Conservation (phyloP, 495 filamentous ascomycete genomes). For the Podospora tetraspora region DNA sequence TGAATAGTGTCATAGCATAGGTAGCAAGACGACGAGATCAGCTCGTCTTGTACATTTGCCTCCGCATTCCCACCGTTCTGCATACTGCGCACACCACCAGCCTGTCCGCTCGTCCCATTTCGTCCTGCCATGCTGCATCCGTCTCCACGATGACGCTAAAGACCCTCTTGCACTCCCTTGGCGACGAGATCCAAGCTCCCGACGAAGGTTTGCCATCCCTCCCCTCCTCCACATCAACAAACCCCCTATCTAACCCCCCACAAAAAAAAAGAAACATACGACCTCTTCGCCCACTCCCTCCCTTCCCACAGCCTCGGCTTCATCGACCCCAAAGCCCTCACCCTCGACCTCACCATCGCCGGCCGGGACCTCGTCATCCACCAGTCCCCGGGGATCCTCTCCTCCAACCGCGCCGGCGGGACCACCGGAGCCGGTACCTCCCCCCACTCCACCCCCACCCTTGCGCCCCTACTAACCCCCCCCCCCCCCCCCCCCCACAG, state of each 20-base stretch:
- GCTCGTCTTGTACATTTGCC: background rate
- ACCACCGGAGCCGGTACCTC: slow-evolving; percentile 83
- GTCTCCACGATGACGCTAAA: background rate
- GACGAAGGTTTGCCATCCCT: slow-evolving; percentile 8
- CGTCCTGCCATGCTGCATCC: background rate
- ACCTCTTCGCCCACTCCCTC: slow-evolving; percentile 72
- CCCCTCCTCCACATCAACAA: background rate
- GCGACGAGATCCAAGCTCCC: slow-evolving; percentile 10
- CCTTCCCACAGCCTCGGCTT: slow-evolving; percentile 73
- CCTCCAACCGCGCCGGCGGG: slow-evolving; percentile 69
- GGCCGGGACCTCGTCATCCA: slow-evolving; percentile 69
- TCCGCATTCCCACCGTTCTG: background rate
- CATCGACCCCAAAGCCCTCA: slow-evolving; percentile 60
- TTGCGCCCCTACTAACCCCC: background rate
- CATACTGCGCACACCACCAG: background rate
- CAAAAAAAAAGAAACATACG: slow-evolving; percentile 58
- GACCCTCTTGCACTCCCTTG: background rate
- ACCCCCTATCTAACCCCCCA: background rate
- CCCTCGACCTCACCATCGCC: slow-evolving; percentile 63
- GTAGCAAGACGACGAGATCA: background rate
- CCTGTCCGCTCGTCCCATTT: background rate
- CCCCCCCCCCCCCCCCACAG: slow-evolving; percentile 35
- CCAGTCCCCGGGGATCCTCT: slow-evolving; percentile 79
- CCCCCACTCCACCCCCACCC: background rate
- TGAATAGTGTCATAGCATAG: background rate